Evolutionary conservation across 768 basidiomycete genomes (phyloP), one percentile per base, ranked within the genome.

Genomic region (Dentipellis fragilis): DNA sequence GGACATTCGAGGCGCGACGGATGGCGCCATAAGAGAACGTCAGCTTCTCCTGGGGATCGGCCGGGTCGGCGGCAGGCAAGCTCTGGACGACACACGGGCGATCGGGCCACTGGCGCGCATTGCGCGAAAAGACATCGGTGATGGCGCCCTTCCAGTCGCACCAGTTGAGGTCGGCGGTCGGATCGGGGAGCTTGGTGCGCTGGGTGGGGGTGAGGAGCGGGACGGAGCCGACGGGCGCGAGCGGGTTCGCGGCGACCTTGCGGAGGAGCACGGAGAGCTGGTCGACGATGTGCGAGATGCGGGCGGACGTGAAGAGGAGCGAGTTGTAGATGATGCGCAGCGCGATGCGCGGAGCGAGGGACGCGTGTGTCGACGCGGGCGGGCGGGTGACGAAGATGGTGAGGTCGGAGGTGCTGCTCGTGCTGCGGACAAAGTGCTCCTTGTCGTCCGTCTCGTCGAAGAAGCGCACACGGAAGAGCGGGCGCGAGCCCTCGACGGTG

Each of bases 101-200:
- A 34, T 91, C 85, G 0, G 95, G 94, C 69, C 81, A 80, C 55
- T 73, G 69, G 10, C 77, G 74, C 2, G 96, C 96, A 71, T 99
- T 97, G 38, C 74, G 72, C 10, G 92, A 88, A 70, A 99, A 98
- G 21, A 98, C 81, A 66, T 95, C 89, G 12, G 95, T 92, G 66
- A 99, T 97, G 7, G 95, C 90, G 35, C 95, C 96, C 68, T 93
- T 92, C 82, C 87, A 99, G 52, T 87, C 94, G 69, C 92, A 95
- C 95, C 96, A 99, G 63, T 96, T 81, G 37, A 99, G 79, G 68
- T 98, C 87, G 14, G 82, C 86, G 10, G 80, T 83, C 2, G 95
- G 93, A 65, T 88, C 78, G 0, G 96, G 96, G 4, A 99, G 77
- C 49, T 76, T 75, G 11, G 70, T 72, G 54, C 75, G 77, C 69